Percentiles rank a stretch among this genome's conserved stretches.
Conservation (phyloP, 2,329 filamentous ascomycete species). For the Grosmannia huntii region DNA sequence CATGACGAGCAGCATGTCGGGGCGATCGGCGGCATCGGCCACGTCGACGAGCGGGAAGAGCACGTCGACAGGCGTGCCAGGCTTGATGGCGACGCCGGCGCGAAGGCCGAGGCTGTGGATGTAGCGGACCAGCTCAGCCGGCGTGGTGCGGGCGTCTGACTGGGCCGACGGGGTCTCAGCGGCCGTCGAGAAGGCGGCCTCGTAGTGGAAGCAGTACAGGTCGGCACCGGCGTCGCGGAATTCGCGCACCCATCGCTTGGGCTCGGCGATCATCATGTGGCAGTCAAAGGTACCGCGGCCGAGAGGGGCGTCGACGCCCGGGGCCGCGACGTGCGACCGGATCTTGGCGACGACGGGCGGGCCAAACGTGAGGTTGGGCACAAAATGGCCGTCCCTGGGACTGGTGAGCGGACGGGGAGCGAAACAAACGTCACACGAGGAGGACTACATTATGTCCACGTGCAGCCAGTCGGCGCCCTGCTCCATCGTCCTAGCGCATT, state of each 20-base stretch:
- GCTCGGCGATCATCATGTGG: conserved; percentile 99
- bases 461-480: conserved; percentile 88
- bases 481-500: conserved; percentile 74
- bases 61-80: conserved; percentile 79
- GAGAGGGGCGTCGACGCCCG: conserved; percentile 34
- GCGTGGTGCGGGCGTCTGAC: conserved; percentile 61
- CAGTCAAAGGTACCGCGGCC: conserved; percentile 94
- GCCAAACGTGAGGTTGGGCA: conserved; percentile 96
- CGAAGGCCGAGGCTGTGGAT: conserved; percentile 82
- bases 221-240: conserved; percentile 92
- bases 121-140: conserved; percentile 74
- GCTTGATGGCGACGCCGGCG: conserved; percentile 93
- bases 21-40: conserved; percentile 58
- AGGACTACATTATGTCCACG: conserved; percentile 67
- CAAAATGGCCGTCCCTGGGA: conserved; percentile 89
- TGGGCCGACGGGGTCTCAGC: conserved; percentile 64
- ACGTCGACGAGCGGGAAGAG: conserved; percentile 81
- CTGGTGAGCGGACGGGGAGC: not conserved
- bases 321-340: conserved; percentile 64
- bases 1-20: conserved; percentile 99
- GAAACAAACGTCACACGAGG: not conserved
- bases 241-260: conserved; percentile 95
- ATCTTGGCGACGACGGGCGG: conserved; percentile 93
- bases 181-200: conserved; percentile 80
- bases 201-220: conserved; percentile 99